Evolutionary conservation across 345 rosid species (phyloP), one percentile per base, ranked within the genome.

Genomic region (Salix dunnii): DNA sequence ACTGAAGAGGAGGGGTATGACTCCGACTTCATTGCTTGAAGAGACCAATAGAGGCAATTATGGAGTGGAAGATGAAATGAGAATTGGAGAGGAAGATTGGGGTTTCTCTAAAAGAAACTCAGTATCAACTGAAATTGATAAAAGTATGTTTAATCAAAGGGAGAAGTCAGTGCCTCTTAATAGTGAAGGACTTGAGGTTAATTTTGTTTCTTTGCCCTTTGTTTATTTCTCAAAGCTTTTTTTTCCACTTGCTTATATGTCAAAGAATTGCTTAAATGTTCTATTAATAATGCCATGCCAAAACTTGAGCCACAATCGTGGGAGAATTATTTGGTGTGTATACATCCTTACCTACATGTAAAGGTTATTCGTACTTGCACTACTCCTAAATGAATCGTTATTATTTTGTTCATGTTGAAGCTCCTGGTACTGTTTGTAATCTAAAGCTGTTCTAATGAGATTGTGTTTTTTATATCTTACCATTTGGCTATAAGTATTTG

Each of bases 151-250:
- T 36, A 90, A 96, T 84, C 98, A 93, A 77, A 90, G 98, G 85
- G 94, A 96, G 82, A 84, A 73, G 17, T 96, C 98, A 21, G 84
- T 93, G 90, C 89, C 93, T 17, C 84, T 96, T 82, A 92, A 93
- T 85, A 96, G 99, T 58, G 99, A 96, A 90, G 99, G 99, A 77
- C 94, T 96, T 79, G 97, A 93, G 98, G 99, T 96, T 83, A 67
- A 68, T 43, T 58, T 43, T n/a, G 55, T 49, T 16, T 51, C 64
- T 8, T 33, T 67, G 20, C 11, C 9, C 9, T 40, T 43, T 30
- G 51, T 30, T 71, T 36, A 14, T 60, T 78, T 72, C 10, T 9
- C 51, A 38, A 36, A 35, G 27, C 14, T 60, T 28, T 18, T 21
- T 11, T 78, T 51, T 23, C 18, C 16, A 55, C 2, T 28, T 77